Evolutionary conservation across 257 asterid genomes (phyloP).

Genomic region (Nicotiana obtusifolia): DNA sequence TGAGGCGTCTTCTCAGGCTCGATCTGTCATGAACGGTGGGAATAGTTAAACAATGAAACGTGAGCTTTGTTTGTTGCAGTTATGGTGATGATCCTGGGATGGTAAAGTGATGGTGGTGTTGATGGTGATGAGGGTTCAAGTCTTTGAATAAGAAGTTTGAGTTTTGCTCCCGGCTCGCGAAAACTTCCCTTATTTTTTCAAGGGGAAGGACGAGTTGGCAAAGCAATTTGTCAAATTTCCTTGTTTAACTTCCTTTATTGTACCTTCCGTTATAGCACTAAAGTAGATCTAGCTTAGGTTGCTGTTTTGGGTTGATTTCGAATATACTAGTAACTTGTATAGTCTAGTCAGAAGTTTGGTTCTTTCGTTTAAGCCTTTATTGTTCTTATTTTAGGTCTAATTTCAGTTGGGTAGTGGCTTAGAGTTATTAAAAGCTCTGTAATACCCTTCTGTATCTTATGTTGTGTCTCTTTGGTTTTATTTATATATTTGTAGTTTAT

Average conservation of each 20-base stretch:
- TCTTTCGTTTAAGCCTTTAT: neutral
- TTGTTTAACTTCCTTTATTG: neutral
- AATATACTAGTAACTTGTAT: neutral
- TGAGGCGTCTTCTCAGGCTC: slow-evolving; percentile 28
- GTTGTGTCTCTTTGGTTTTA: neutral
- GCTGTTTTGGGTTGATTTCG: neutral
- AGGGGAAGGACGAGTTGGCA: slow-evolving; percentile 24
- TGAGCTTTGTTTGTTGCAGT: neutral
- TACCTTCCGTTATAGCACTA: neutral
- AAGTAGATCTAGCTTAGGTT: neutral
- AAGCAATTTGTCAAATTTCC: slow-evolving; percentile 1
- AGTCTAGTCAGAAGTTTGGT: neutral
- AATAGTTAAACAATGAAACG: too few species aligned
- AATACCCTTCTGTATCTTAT: neutral
- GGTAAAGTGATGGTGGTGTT: neutral
- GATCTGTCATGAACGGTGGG: slow-evolving; percentile 12
- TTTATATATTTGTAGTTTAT: too few species aligned
- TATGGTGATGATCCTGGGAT: neutral
- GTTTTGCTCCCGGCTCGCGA: slow-evolving; percentile 4
- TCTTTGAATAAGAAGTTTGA: neutral
- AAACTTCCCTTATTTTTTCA: slow-evolving; percentile 38
- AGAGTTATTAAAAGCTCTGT: neutral
- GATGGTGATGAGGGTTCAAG: neutral
- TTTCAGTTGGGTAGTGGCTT: slow-evolving; percentile 1
- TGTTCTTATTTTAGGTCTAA: neutral